Percentiles rank a stretch among this genome's conserved stretches.
Evolutionary conservation across 768 basidiomycete species (phyloP).

Genomic region (Candolleomyces aberdarensis): DNA sequence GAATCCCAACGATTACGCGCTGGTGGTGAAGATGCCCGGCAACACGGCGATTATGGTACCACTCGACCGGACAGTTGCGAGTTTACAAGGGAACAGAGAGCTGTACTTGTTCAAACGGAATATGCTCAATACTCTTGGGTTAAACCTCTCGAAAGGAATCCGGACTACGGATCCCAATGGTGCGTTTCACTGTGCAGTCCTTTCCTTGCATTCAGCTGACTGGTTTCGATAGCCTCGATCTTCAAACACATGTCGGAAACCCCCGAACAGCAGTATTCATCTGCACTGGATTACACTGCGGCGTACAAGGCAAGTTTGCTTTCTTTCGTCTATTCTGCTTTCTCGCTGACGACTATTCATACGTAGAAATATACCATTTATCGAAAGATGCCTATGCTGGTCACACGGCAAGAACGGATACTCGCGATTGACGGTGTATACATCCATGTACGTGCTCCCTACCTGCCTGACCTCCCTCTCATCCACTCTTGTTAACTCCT

Average conservation of each 20-base stretch:
- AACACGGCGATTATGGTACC: slow-evolving; percentile 76
- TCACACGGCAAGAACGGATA: slow-evolving; percentile 85
- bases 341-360: background rate
- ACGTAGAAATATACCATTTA: slow-evolving; percentile 85
- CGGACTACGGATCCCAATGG: slow-evolving; percentile 92
- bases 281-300: slow-evolving; percentile 73
- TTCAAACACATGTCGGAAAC: slow-evolving; percentile 87
- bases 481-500: background rate
- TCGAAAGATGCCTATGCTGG: slow-evolving; percentile 92
- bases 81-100: slow-evolving; percentile 83
- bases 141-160: slow-evolving; percentile 62
- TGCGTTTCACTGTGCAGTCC: slow-evolving; percentile 25
- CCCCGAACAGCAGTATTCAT: slow-evolving; percentile 52
- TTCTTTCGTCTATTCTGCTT: background rate
- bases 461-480: background rate
- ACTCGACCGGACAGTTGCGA: slow-evolving; percentile 94
- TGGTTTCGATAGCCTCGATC: slow-evolving; percentile 66
- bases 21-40: slow-evolving; percentile 66
- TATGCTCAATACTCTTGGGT: slow-evolving; percentile 70
- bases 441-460: slow-evolving; percentile 60
- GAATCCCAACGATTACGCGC: slow-evolving; percentile 78
- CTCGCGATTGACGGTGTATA: slow-evolving; percentile 96
- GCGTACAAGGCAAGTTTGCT: slow-evolving; percentile 72
- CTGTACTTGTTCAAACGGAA: slow-evolving; percentile 77
- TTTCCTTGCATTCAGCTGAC: background rate